A percentile compares a stretch with the other conserved stretches of the same genome.
Conservation (phyloP, 352 stramenopile species). For the Pythium monospermum region DNA sequence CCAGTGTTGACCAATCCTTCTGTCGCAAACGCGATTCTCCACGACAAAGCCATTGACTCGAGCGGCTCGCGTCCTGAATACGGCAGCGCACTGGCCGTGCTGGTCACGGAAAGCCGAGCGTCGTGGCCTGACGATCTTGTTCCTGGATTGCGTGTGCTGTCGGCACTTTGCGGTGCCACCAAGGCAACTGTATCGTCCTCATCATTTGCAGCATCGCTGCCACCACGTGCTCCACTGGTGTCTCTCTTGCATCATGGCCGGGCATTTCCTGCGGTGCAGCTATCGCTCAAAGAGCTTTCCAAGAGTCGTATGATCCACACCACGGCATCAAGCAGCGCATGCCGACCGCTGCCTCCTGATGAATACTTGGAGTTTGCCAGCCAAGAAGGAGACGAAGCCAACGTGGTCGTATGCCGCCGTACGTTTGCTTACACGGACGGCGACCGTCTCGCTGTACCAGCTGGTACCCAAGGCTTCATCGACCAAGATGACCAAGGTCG, state of each 20-base stretch:
- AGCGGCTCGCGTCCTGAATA: neutral
- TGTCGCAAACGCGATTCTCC: conserved; percentile 30
- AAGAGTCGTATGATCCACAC: conserved; percentile 21
- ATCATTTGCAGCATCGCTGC: neutral
- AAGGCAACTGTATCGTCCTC: too few relatives aligned
- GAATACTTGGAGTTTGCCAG: conserved; percentile 40
- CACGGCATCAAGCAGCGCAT: neutral
- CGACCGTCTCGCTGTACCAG: conserved; percentile 36
- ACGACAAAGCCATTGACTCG: neutral
- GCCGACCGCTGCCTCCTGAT: conserved; percentile 32
- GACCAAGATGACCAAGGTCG: conserved; percentile 23
- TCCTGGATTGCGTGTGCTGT: conserved; percentile 41
- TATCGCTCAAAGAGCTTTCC: conserved; percentile 47
- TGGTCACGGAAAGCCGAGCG: conserved; percentile 11
- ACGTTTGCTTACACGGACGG: conserved; percentile 51
- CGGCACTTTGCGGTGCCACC: conserved; percentile 32
- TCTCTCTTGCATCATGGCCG: too few relatives aligned
- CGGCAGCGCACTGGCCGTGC: conserved; percentile 10
- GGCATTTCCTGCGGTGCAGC: conserved; percentile 22
- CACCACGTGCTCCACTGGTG: neutral
- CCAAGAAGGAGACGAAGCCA: conserved; percentile 13
- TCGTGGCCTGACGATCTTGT: conserved; percentile 39
- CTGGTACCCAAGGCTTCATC: conserved; percentile 31
- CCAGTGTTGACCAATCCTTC: conserved; percentile 36
- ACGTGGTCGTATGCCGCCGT: conserved; percentile 38